Base-by-base conservation (phyloP, 441 rosid species). In the Gossypium davidsonii region DNA sequence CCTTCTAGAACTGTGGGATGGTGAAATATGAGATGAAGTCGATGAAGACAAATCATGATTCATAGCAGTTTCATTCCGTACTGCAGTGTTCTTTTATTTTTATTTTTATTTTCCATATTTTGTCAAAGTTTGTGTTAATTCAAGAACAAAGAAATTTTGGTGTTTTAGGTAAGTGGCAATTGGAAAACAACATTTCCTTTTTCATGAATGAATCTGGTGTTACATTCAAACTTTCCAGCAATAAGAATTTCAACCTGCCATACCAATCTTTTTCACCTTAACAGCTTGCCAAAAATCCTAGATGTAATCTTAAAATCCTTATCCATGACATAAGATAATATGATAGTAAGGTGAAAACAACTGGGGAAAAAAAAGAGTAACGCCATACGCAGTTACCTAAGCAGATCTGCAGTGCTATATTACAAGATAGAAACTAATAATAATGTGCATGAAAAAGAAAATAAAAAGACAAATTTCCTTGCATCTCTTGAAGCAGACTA, bases 1-100 rank as follows among this genome's bases (percentile, higher is more conserved):
- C 79, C 82, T 84, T 3, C 74, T 82, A 69, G 84, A 85, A 73
- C 48, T 86, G 28, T 85, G 92, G 92, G 92, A 86, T 73, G 89
- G 87, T 21, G 85, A 88, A 67, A 84, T 84, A 72, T 88, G 82
- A 84, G 74, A 65, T 21, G 60, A 25, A 42, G 18, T 28, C 56
- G 6, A 5, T 9, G 12, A 39, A 39, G 46, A 39, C 46, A 39
- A 9, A 39, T 39, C 46, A 39, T 39, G 46, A 9, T 39, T 39
- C 46, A 8, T 39, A 39, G 46, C 46, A 39, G 46, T 39, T 9
- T 9, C 46, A 39, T 39, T 39, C 46, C 2, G 46, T 39, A 9
- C 46, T 39, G 46, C 46, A 39, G 46, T 39, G 46, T 39, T 39
- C 46, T 39, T 39, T 39, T 9, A 39, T 17, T 8, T 39, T 31